Percentiles rank a stretch among this genome's conserved stretches.
phyloP scores from a whole-genome alignment of 352 stramenopile genomes.

The Phytophthora tentaculata region DNA sequence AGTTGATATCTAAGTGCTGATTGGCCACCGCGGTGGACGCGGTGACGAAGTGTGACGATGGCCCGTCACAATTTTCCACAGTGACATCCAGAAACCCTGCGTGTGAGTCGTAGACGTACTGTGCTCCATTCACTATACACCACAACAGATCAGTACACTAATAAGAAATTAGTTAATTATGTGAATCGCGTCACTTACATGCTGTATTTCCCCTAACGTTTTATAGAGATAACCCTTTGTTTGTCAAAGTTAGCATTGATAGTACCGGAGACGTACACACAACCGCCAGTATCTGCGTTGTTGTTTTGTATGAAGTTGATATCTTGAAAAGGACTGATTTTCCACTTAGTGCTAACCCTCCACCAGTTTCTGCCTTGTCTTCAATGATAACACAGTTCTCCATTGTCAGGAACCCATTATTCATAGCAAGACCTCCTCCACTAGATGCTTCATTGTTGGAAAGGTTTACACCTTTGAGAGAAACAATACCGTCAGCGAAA shows the following conservation, averaged over 20 bases:
- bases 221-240: slow-evolving; percentile 5
- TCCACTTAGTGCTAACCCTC: slow-evolving; percentile 22
- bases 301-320: slow-evolving; percentile 25
- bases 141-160: slow-evolving; percentile 3
- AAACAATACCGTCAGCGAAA: slow-evolving; percentile 20
- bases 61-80: no score
- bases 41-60: no score
- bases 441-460: slow-evolving; percentile 18
- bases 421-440: slow-evolving; percentile 32
- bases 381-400: slow-evolving; percentile 13
- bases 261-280: slow-evolving; percentile 22
- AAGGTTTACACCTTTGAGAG: slow-evolving; percentile 15
- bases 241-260: slow-evolving; percentile 19
- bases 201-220: slow-evolving; percentile 32
- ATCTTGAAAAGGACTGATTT: slow-evolving; percentile 1
- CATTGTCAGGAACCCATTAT: slow-evolving; percentile 19
- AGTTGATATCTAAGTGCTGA: no score
- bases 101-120: slow-evolving; percentile 29
- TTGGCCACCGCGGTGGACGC: no score
- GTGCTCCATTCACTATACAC: slow-evolving; percentile 34
- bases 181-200: slow-evolving; percentile 18
- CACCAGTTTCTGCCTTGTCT: slow-evolving; percentile 23
- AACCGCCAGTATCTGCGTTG: slow-evolving; percentile 18
- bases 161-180: not conserved
- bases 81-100: slow-evolving; percentile 14